Evolutionary conservation across 148 eudicot species (phyloP), one percentile per base, ranked within the genome.

Genomic region (Rhododendron henanense): DNA sequence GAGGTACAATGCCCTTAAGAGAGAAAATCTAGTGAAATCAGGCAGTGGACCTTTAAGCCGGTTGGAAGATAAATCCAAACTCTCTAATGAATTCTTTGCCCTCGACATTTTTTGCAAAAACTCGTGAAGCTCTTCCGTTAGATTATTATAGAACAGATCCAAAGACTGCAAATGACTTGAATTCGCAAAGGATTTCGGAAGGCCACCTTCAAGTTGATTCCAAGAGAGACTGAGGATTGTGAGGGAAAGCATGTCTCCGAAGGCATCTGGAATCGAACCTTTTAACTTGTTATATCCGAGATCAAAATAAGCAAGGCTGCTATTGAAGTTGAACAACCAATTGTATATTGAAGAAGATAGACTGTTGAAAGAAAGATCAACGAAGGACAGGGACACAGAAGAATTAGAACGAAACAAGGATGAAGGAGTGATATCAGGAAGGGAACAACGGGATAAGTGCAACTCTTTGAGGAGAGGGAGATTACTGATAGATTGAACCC

Each of bases 261-360:
- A 31, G 13, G 6, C 79, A 59, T 50, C 63, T 7, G 89, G 88
- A 37, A 89, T 83, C 0, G 63, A 51, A 67, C 87, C 88, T 4
- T 39, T 7, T 4, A 89, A 3, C 5, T 1, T 0, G 31, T 87
- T 87, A 1, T 0, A 0, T 6, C 45, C 39, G 5, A 87, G 88
- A 41, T 89, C 53, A 48, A 89, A 18, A 48, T 79, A 21, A 35
- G 48, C 37, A 59, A 85, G 83, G 41, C 9, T 83, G 78, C 79
- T 65, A 45, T 53, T 80, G 21, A 87, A 79, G 71, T 85, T 87
- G 85, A 59, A 82, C 73, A 89, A 59, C 89, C 89, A 87, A 11
- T 10, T 31, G 79, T 53, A 87, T 67, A 87, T 59, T 1, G 84
- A 69, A 23, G 44, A 63, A 25, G 84, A 51, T 51, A 51, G 18